Evolutionary conservation across 2,329 filamentous ascomycete genomes (phyloP), one percentile per base, ranked within the genome.

Genomic region (Ilyonectria destructans): DNA sequence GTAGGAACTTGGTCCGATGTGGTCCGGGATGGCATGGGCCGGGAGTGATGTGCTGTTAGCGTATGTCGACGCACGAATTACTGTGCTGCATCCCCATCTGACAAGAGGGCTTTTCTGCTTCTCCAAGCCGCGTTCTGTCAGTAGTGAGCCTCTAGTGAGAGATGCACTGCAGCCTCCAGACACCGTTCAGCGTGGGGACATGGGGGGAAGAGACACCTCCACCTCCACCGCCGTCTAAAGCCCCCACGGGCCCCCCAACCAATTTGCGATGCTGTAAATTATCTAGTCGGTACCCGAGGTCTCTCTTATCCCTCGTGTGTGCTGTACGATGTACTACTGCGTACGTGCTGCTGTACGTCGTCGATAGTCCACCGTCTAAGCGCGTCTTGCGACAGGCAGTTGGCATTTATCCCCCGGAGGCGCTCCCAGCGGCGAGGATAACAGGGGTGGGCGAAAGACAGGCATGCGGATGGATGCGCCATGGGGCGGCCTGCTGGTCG

Each of bases 361-460:
- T 43, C 40, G 40, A 43, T n/a, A 8, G 15, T 43, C 15, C n/a
- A 43, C 8, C 40, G 26, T n/a, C 49, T 67, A 67, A 67, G 64
- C 64, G 64, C 64, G 64, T 57, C 54, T 67, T 15, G 64, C 58
- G 64, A 62, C 46, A 43, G 48, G 35, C 52, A 66, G 26, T 57
- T 61, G 48, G n/a, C 15, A 6, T 29, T 21, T 61, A 33, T 21
- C 35, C 52, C 29, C 15, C 45, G 21, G 56, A 55, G 56, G 62
- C 56, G 56, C 35, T 65, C 37, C 43, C 37, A 19, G 26, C 54
- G 31, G n/a, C 26, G 31, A 7, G 31, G 51, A 21, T 13, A 13
- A 8, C 64, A 67, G 64, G 64, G 64, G 43, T 67, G 31, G 40
- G 15, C 9, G 40, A 40, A 40, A 6, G 15, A 19, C 40, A 43